Conservation (phyloP, 2,329 filamentous ascomycete genomes). For the Periconia digitata region DNA sequence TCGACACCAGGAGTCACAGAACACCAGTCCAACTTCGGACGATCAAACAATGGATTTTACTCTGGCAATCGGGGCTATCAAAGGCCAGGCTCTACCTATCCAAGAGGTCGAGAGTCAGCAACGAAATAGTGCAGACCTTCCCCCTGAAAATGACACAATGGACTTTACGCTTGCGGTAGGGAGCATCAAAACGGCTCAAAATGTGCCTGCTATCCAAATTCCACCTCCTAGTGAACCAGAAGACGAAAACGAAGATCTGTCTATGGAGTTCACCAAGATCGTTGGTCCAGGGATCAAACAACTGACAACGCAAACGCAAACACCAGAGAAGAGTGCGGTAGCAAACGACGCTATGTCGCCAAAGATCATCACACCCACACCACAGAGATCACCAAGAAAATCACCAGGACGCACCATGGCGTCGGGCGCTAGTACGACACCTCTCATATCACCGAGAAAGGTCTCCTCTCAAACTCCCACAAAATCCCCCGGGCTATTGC, state of each 20-base stretch:
- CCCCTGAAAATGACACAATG: constrained; percentile 42
- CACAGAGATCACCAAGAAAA: constrained; percentile 28
- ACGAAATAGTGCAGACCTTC: constrained; percentile 27
- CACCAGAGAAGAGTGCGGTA: constrained; percentile 20
- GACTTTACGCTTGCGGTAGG: constrained; percentile 44
- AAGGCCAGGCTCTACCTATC: constrained; percentile 12
- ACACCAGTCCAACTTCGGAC: constrained; percentile 38
- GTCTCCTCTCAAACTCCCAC: constrained; percentile 22
- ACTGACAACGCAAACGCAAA: constrained; percentile 13
- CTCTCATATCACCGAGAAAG: constrained; percentile 15
- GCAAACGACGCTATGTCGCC: not conserved
- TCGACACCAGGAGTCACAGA: constrained; percentile 43
- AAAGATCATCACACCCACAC: constrained; percentile 19
- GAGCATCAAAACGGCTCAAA: constrained; percentile 28
- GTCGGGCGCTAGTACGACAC: constrained; percentile 9
- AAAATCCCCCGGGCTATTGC: constrained; percentile 25
- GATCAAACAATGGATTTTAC: constrained; percentile 46
- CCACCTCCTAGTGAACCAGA: constrained; percentile 17
- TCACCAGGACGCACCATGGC: constrained; percentile 17
- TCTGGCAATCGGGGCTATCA: constrained; percentile 41
- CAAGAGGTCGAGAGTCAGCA: constrained; percentile 12
- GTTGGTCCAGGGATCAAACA: constrained; percentile 48
- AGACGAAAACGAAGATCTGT: constrained; percentile 49
- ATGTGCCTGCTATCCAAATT: constrained; percentile 5
- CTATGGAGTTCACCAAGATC: constrained; percentile 56